Conservation (phyloP, 2,329 filamentous ascomycete genomes). For the Penicillium psychrosexuale region DNA sequence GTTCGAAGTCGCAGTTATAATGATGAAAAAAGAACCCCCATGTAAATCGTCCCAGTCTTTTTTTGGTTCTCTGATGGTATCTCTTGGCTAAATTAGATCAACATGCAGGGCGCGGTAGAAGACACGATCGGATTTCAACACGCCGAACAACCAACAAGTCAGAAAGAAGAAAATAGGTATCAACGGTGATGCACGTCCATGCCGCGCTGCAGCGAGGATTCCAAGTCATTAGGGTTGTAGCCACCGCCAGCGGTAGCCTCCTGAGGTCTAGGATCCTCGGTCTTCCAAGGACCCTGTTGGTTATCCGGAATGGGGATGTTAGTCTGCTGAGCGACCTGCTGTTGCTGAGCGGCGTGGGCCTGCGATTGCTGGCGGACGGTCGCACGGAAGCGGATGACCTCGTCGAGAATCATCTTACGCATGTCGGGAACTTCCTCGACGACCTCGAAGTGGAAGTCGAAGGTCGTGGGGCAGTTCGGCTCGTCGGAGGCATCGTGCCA, state of each 20-base stretch:
- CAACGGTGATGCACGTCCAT: constrained; percentile 49
- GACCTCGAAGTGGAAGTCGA: constrained; percentile 99
- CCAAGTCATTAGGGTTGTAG: constrained; percentile 45
- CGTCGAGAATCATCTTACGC: constrained; percentile 95
- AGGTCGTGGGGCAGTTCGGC: constrained; percentile 85
- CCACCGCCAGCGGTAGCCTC: constrained; percentile 47
- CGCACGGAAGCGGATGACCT: constrained; percentile 80
- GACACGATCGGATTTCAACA: constrained; percentile 10
- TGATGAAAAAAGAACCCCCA: constrained; percentile 5
- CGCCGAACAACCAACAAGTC: constrained; percentile 13
- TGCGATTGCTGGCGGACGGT: constrained; percentile 53
- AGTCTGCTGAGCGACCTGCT: constrained; percentile 41
- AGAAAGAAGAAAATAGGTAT: constrained; percentile 6
- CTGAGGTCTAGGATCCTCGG: constrained; percentile 63
- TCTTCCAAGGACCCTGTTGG: constrained; percentile 53
- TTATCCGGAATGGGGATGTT: constrained; percentile 63
- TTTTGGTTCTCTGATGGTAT: constrained; percentile 26
- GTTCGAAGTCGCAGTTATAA: neutral
- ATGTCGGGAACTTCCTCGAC: constrained; percentile 92
- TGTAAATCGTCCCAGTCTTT: constrained; percentile 21
- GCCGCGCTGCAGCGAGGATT: constrained; percentile 54
- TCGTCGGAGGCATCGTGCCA: constrained; percentile 98
- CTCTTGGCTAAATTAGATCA: constrained; percentile 29
- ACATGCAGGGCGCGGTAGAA: constrained; percentile 21
- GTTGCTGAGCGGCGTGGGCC: constrained; percentile 39